Conservation (phyloP, 345 rosid species). For the Syzygium oleosum region DNA sequence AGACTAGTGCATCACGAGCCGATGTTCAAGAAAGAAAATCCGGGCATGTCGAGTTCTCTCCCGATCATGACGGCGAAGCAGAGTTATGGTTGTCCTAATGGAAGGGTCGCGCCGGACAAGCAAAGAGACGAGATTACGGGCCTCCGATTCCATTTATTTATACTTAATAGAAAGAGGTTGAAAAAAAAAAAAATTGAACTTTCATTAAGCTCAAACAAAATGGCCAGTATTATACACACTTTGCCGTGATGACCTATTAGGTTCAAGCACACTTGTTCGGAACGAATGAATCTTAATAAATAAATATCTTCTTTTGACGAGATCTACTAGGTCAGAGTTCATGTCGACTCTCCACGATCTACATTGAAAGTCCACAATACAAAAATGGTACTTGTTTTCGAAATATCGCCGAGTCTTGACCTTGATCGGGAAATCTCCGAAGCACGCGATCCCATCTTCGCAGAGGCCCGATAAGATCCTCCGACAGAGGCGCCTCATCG, state of each 20-base stretch:
- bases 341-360: rapidly evolving
- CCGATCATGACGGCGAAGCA: rapidly evolving
- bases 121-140: not conserved
- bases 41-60: not conserved
- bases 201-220: not conserved
- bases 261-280: not conserved
- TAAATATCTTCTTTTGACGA: not conserved
- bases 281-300: not conserved
- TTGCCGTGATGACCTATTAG: not conserved
- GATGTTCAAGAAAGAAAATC: not conserved
- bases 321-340: not conserved
- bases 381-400: too few relatives aligned
- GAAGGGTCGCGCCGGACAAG: not conserved
- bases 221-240: rapidly evolving
- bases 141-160: not conserved
- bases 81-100: not conserved
- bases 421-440: too few relatives aligned
- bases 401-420: too few relatives aligned
- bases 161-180: not conserved
- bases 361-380: not conserved
- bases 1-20: not conserved
- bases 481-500: too few relatives aligned
- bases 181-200: not conserved
- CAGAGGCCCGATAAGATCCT: too few relatives aligned
- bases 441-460: too few relatives aligned